Percentiles rank a stretch among this genome's conserved stretches.
Conservation (phyloP, 2,329 filamentous ascomycete species). For the Ramichloridium luteum region DNA sequence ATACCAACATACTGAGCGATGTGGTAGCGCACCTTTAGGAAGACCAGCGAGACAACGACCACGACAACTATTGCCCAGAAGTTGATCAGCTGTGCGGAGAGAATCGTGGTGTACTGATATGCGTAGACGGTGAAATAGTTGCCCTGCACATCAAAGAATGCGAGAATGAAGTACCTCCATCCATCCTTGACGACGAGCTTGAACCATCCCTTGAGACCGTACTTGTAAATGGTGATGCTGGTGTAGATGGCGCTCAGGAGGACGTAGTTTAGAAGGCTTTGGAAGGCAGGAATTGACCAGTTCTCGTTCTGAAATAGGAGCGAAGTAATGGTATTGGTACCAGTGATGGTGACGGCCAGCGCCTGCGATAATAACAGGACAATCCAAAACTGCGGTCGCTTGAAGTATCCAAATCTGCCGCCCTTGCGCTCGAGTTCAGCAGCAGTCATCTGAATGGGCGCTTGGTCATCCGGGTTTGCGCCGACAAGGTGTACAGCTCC, state of each 20-base stretch:
- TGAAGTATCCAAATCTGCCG: conserved; percentile 56
- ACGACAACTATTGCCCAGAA: conserved; percentile 97
- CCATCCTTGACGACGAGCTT: conserved; percentile 56
- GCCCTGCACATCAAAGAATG: conserved; percentile 87
- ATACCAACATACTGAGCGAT: conserved; percentile 76
- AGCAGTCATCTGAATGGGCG: conserved; percentile 27
- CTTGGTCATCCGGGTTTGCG: conserved; percentile 14
- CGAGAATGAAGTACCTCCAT: conserved; percentile 88
- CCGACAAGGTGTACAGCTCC: conserved; percentile 27
- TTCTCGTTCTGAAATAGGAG: conserved; percentile 52
- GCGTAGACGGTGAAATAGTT: conserved; percentile 97
- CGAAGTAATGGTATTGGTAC: conserved; percentile 78
- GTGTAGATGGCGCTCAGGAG: conserved; percentile 74
- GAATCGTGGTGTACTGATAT: conserved; percentile 82
- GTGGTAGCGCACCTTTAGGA: conserved; percentile 84
- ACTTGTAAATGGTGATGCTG: conserved; percentile 62
- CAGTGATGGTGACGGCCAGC: conserved; percentile 79
- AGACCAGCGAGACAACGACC: conserved; percentile 66
- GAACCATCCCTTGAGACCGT: conserved; percentile 61
- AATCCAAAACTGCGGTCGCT: conserved; percentile 77
- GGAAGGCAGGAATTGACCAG: conserved; percentile 84
- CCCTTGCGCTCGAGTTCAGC: conserved; percentile 31
- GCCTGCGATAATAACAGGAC: conserved; percentile 65
- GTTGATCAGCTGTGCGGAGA: conserved; percentile 90
- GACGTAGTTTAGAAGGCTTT: conserved; percentile 90